phyloP scores from a whole-genome alignment of 257 asterid species.

The Solanum okadae region DNA sequence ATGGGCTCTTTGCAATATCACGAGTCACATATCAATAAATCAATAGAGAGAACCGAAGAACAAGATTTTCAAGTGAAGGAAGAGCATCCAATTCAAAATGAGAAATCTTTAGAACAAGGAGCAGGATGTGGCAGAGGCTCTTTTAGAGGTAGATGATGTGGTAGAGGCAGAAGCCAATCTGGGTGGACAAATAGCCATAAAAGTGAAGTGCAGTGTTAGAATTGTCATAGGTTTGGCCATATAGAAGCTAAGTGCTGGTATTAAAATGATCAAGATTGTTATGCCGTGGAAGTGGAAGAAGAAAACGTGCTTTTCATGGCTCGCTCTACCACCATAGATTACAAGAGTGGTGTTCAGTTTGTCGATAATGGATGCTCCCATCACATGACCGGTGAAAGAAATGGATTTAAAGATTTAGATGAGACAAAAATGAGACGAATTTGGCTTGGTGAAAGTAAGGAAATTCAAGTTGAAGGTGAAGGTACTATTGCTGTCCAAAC shows the following conservation, averaged over 20 bases:
- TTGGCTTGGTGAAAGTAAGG: no score
- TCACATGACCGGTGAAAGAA: neutral
- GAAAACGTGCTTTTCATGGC: no score
- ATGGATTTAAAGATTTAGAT: no score
- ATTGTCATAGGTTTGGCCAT: neutral
- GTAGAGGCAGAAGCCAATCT: neutral
- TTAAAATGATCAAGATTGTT: neutral
- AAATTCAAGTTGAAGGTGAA: no score
- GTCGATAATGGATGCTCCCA: neutral
- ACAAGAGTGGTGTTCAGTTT: neutral
- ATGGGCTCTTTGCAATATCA: neutral
- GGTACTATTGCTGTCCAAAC: no score
- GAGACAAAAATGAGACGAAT: no score
- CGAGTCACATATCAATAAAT: neutral
- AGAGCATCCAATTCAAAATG: neutral
- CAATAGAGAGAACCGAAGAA: neutral
- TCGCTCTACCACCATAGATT: neutral
- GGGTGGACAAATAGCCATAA: neutral
- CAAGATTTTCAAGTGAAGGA: conserved; percentile 1
- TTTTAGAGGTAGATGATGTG: neutral
- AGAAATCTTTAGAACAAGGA: neutral
- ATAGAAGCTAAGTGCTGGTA: neutral
- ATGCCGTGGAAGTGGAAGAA: no score
- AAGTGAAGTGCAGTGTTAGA: neutral
- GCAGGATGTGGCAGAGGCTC: neutral